These are phyloP conservation scores for Karstenula rhodostoma DNA, from an alignment of 2,329 filamentous ascomycete species.

Conservation along the genomic window DNA sequence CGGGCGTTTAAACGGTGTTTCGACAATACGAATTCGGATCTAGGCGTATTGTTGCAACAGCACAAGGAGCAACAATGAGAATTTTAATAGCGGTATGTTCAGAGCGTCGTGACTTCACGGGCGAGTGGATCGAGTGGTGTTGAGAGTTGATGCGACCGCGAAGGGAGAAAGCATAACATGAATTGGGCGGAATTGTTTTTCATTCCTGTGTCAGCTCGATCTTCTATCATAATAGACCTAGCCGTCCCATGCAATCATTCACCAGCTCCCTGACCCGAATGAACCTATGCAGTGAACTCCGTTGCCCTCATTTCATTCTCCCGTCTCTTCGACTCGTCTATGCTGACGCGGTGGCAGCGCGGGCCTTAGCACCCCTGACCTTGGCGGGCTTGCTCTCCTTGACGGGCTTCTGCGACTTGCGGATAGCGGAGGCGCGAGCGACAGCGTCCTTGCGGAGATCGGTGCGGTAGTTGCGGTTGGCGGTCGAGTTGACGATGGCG, in stretches of 20 bases:
- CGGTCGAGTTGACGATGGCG: constrained; percentile 80
- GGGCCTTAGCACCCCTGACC: constrained; percentile 80
- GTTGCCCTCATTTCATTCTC: constrained; percentile 6
- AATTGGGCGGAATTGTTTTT: constrained; percentile 13
- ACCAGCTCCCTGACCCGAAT: constrained; percentile 16
- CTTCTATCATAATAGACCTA: constrained; percentile 9
- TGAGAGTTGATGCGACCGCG: background rate
- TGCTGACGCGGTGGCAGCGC: constrained; percentile 64
- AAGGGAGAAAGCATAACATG: background rate
- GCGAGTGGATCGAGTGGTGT: background rate
- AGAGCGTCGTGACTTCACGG: background rate
- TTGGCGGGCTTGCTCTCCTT: constrained; percentile 79
- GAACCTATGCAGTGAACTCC: constrained; percentile 22
- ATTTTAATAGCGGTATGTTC: background rate
- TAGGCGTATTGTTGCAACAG: background rate
- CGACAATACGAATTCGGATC: background rate
- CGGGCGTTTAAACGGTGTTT: background rate
- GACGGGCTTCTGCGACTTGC: constrained; percentile 77
- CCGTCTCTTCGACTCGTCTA: constrained; percentile 26
- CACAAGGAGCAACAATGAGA: background rate
- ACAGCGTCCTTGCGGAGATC: constrained; percentile 70
- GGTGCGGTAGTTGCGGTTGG: constrained; percentile 81
- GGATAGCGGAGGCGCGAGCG: constrained; percentile 85
- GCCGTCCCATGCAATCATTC: constrained; percentile 11
- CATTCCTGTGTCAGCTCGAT: constrained; percentile 12